Conservation (phyloP, 441 rosid species). For the Gossypium davidsonii region DNA sequence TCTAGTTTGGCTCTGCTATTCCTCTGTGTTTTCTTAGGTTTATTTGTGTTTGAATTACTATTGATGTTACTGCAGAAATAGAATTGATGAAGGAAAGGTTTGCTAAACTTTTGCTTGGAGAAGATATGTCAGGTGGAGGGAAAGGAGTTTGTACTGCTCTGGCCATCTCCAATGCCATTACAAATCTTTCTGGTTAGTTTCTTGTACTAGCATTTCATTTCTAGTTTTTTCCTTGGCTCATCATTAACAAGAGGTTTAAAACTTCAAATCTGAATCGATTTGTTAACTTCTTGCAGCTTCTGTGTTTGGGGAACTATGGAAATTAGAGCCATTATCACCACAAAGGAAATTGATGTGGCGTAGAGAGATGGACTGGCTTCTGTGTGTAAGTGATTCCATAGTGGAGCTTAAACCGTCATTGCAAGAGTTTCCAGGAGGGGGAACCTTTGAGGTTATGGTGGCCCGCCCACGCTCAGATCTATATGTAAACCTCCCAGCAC, state of each 20-base stretch:
- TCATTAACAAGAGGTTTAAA: background rate
- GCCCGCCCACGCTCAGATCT: slow-evolving; percentile 80
- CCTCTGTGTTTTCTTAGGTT: background rate
- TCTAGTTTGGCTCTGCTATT: background rate
- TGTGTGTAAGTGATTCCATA: slow-evolving; percentile 78
- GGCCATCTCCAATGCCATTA: slow-evolving; percentile 92
- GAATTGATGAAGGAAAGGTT: slow-evolving; percentile 97
- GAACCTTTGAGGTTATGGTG: slow-evolving; percentile 83
- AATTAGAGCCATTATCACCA: slow-evolving; percentile 72
- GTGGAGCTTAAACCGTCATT: slow-evolving; percentile 93
- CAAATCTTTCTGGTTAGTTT: slow-evolving; percentile 78
- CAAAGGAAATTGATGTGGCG: slow-evolving; percentile 86
- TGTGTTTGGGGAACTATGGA: slow-evolving; percentile 90
- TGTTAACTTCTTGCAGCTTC: slow-evolving; percentile 47
- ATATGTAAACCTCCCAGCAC: slow-evolving; percentile 79
- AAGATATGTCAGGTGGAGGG: slow-evolving; percentile 97
- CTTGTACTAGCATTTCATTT: background rate
- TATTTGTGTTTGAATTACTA: background rate
- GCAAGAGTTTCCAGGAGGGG: slow-evolving; percentile 87
- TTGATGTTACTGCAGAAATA: slow-evolving; percentile 38
- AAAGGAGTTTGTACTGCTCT: slow-evolving; percentile 95
- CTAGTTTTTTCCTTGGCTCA: background rate
- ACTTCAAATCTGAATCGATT: background rate
- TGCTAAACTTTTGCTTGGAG: slow-evolving; percentile 88
- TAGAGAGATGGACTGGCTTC: slow-evolving; percentile 84